These are phyloP conservation scores for Aquilaria agallochum DNA, from an alignment of 441 rosid species.

Conservation along the genomic window DNA sequence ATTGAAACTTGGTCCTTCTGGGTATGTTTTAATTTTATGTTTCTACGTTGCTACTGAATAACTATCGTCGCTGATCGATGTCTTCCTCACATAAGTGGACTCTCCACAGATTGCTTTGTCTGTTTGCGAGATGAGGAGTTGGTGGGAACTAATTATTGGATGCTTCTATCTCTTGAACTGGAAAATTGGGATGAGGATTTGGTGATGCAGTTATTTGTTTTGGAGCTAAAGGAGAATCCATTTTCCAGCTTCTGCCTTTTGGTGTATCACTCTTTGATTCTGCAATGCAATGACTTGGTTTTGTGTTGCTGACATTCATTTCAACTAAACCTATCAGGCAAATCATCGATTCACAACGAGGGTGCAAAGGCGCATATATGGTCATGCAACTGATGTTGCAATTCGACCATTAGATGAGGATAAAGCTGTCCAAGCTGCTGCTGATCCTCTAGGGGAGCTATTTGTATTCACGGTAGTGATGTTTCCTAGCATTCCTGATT, in stretches of 20 bases:
- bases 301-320: not conserved
- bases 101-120: too few relatives aligned
- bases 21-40: not conserved
- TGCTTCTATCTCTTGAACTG: too few relatives aligned
- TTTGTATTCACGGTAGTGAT: conserved; percentile 65
- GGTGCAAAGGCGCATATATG: conserved; percentile 67
- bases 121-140: too few relatives aligned
- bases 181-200: too few relatives aligned
- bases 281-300: not conserved
- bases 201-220: too few relatives aligned
- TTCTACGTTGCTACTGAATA: not conserved
- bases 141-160: too few relatives aligned
- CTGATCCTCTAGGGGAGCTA: conserved; percentile 79
- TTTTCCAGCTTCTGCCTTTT: too few relatives aligned
- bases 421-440: conserved; percentile 83
- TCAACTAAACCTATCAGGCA: conserved; percentile 30
- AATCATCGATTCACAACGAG: conserved; percentile 69
- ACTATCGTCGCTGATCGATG: conserved; percentile 1
- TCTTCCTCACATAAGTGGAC: not conserved
- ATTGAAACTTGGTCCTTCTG: not conserved
- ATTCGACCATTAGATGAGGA: conserved; percentile 78
- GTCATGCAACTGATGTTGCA: conserved; percentile 59
- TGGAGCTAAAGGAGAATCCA: too few relatives aligned
- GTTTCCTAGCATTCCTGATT: not conserved
- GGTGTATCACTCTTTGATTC: too few relatives aligned